Percentiles rank a stretch among this genome's conserved stretches.
These are phyloP conservation scores for Sordariomycetes sp. DNA, from an alignment of 2,329 filamentous ascomycete species.

Conservation along the genomic window DNA sequence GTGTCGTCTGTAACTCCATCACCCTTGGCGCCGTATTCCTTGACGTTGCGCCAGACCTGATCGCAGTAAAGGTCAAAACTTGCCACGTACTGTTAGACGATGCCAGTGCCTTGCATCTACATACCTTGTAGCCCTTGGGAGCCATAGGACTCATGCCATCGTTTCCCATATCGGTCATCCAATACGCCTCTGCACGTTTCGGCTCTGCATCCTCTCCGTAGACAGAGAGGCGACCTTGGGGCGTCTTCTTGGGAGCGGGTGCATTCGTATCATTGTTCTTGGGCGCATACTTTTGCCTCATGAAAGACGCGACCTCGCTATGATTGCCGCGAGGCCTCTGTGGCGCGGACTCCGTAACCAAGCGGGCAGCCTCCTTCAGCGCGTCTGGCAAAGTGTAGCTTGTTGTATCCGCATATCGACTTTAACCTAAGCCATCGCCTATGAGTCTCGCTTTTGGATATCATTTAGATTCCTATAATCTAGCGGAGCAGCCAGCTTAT, in stretches of 20 bases:
- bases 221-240: background rate
- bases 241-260: background rate
- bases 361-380: background rate
- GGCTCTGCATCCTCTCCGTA: background rate
- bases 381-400: background rate
- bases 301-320: background rate
- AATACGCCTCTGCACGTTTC: background rate
- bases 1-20: constrained; percentile 66
- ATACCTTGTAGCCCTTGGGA: constrained; percentile 47
- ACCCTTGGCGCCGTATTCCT: constrained; percentile 60
- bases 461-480: no score
- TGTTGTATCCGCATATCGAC: no score
- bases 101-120: no score
- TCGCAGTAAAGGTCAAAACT: no score
- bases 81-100: no score
- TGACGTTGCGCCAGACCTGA: constrained; percentile 65
- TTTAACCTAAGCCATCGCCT: no score
- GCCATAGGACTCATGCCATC: constrained; percentile 14
- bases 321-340: background rate
- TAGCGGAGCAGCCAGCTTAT: no score
- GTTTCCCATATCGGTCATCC: background rate
- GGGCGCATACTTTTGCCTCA: background rate
- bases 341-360: background rate
- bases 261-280: background rate
- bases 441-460: no score